Base-by-base conservation (phyloP, 805 yeast genomes). In the Saccharomycopsis malanga region DNA sequence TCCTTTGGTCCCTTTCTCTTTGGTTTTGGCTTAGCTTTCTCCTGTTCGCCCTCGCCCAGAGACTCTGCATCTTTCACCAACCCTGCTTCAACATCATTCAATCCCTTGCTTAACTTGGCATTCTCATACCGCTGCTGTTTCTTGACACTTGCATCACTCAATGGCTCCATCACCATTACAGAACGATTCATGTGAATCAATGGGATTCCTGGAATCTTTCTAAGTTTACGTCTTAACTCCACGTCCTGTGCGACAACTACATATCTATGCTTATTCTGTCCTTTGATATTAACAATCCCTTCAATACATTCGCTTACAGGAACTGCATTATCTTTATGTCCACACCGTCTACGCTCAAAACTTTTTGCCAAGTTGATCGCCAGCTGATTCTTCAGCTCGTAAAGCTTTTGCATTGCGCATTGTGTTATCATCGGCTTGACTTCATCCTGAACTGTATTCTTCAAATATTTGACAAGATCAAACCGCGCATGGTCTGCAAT, bases 111-210 rank as follows among this genome's bases (percentile, higher is more conserved):
- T 44, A 93, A 69, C 58, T 93, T 93, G 39, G 72, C 69, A 1
- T 67, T 61, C 63, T 93, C 98, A 35, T 72, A 67, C 24, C 63
- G 56, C 39, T 59, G 58, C 46, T 79, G 77, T 14, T 72, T 69
- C 39, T 60, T 62, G 10, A 69, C 70, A 37, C 91, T 83, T 4
- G 86, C 85, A 34, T 73, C 74, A 44, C 95, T 84, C 55, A 88
- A 67, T 5, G 97, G 96, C 64, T 93, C 98, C 93, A 93, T 79
- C 23, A 93, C 81, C 91, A 93, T 86, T 15, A 93, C 98, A 1
- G 96, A 79, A 52, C 96, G 73, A 58, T 84, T 81, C 77, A 93
- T 79, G 62, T 84, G 89, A 7, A 91, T 69, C 54, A 93, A 64
- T 1, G 98, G 98, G 1, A 87, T 83, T 10, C 96, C 98, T 0